A percentile compares a stretch with the other conserved stretches of the same genome.
Evolutionary conservation across 1,284 basidiomycete genomes (phyloP).

Genomic region (Mycena citricolor): DNA sequence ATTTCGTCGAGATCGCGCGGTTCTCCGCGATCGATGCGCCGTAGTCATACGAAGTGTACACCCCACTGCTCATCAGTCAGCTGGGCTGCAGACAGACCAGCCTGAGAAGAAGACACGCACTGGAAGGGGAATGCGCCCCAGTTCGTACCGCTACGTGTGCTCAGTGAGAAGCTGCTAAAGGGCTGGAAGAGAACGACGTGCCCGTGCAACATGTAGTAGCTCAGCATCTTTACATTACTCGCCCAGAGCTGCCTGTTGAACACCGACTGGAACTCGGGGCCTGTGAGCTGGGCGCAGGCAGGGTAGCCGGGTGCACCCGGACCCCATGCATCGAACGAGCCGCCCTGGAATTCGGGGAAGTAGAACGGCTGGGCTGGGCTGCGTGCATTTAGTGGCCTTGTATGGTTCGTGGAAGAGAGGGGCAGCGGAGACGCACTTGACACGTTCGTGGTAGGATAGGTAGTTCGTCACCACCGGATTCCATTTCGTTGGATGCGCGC

Average conservation of each 20-base stretch:
- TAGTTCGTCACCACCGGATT: background rate
- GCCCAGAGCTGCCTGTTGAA: constrained; percentile 28
- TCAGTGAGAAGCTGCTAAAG: background rate
- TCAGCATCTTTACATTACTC: constrained; percentile 26
- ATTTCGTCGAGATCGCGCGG: constrained; percentile 65
- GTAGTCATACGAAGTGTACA: constrained; percentile 71
- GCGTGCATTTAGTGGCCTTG: constrained; percentile 3
- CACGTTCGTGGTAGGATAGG: background rate
- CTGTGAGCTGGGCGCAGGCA: constrained; percentile 24
- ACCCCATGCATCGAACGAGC: constrained; percentile 26
- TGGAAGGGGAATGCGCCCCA: constrained; percentile 18
- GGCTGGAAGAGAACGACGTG: too few species aligned
- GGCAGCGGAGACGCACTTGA: background rate
- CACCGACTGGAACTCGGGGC: constrained; percentile 28
- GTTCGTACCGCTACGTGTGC: constrained; percentile 13
- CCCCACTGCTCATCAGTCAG: too few species aligned
- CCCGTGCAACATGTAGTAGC: constrained; percentile 20
- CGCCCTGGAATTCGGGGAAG: constrained; percentile 23
- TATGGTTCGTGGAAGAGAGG: background rate
- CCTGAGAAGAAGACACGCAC: too few species aligned
- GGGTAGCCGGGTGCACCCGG: constrained; percentile 25
- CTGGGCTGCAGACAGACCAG: too few species aligned
- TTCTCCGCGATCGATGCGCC: constrained; percentile 67
- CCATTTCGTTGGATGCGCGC: constrained; percentile 52
- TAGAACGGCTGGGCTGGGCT: constrained; percentile 16